These are phyloP conservation scores for Malania oleifera DNA, from an alignment of 164 flowering plant genomes.

Conservation along the genomic window DNA sequence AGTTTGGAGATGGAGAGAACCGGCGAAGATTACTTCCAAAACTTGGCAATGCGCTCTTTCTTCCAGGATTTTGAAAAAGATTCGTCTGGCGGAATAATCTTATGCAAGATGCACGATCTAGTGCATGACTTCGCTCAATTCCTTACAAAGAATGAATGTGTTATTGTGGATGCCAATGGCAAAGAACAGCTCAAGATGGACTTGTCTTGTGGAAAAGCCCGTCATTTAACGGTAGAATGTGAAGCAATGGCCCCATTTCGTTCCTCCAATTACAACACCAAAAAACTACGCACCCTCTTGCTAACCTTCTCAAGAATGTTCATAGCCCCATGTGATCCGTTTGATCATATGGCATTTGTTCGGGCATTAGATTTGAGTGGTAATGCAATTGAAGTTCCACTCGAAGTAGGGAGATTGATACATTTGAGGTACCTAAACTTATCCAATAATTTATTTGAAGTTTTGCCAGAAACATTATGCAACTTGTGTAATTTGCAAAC, in stretches of 20 bases:
- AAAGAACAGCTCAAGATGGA: neutral
- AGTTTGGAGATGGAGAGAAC: neutral
- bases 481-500: conserved; percentile 12
- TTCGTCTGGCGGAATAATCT: neutral
- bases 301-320: neutral
- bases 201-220: neutral
- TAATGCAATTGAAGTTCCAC: neutral
- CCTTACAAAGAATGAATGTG: conserved; percentile 2
- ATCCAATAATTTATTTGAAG: rapidly evolving
- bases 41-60: neutral
- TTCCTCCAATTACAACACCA: neutral
- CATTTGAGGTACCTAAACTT: conserved; percentile 18
- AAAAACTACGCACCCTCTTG: conserved; percentile 6
- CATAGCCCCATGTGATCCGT: neutral
- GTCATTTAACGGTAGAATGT: neutral
- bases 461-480: conserved; percentile 8
- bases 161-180: neutral
- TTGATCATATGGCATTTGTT: conserved; percentile 1
- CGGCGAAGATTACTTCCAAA: neutral
- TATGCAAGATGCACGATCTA: conserved; percentile 11
- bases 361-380: conserved; percentile 10
- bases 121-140: conserved; percentile 13
- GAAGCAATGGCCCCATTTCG: neutral
- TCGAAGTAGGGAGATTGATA: conserved; percentile 5
- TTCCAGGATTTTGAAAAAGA: conserved; percentile 9